Base-by-base conservation (phyloP, 1,284 basidiomycete species). In the Jaminaea rosea region DNA sequence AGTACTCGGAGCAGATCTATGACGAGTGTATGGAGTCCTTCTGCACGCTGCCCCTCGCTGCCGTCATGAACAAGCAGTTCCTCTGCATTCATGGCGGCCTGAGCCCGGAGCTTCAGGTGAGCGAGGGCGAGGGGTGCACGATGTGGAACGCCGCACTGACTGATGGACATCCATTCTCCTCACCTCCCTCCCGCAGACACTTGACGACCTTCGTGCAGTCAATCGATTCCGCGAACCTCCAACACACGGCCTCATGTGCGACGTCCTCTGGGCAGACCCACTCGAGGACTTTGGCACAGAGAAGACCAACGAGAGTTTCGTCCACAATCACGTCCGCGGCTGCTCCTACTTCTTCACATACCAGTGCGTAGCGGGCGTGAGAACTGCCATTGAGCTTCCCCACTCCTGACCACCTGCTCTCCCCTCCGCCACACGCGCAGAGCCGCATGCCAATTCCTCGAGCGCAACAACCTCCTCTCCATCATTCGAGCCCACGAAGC, bases 1-100 rank as follows among this genome's bases (percentile, higher is more conserved):
- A 73, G 57, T 73, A 73, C 53, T 73, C 70, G 15, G 70, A 73
- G 49, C 65, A 66, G 51, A 73, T 73, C 57, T 73, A 73, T 51
- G 70, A 73, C 50, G 60, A 72, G 26, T 72, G 69, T 55, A 73
- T 73, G 70, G 86, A 91, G 48, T 87, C 87, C 0, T 94, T 94
- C 79, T 93, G 90, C 75, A 82, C 86, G 3, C 79, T 94, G 2
- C 91, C 91, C 1, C 81, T 94, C 1, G 90, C 90, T 0, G 91
- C 90, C 15, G 78, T 94, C 72, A 92, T 94, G 88, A 94, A 94
- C 80, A 93, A 93, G 77, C 90, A 94, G 75, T 94, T 94, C 77
- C 78, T 94, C 57, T 94, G 91, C 76, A 91, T 94, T 55, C 90
- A 94, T 65, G 90, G 90, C 49, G 91, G 90, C 36, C 80, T 94